Conservation (phyloP, 192 early-diverging fungal genomes). For the Backusella psychrophila region DNA sequence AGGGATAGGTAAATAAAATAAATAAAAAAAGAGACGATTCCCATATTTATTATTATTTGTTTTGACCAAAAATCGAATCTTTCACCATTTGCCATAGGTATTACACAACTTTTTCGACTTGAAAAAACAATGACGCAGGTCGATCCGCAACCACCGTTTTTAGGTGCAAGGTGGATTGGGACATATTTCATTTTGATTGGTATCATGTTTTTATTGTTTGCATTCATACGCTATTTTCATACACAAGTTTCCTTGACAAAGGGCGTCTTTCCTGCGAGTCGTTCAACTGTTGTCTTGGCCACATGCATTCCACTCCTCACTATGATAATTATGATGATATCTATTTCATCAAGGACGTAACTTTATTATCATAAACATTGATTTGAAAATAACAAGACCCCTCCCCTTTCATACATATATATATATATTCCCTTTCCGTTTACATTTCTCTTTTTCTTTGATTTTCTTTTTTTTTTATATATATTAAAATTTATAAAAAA, state of each 20-base stretch:
- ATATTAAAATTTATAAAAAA: background rate
- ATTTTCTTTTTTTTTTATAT: background rate
- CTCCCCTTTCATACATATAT: background rate
- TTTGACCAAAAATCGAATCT: background rate
- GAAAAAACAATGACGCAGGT: conserved; percentile 10
- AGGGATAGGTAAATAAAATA: conserved; percentile 50
- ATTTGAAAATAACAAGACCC: background rate
- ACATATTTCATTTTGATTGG: conserved; percentile 60
- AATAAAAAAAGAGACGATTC: background rate
- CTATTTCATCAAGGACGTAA: background rate
- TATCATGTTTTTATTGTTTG: conserved; percentile 63
- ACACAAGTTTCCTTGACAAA: conserved; percentile 63
- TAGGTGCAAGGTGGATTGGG: conserved; percentile 51
- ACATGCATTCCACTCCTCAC: conserved; percentile 33
- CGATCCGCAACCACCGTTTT: background rate
- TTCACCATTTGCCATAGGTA: conserved; percentile 14
- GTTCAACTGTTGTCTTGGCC: conserved; percentile 48
- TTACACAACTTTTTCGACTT: conserved; percentile 34
- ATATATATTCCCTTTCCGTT: background rate
- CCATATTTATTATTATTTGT: background rate
- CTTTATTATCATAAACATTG: background rate
- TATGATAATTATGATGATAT: conserved; percentile 38
- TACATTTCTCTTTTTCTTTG: background rate
- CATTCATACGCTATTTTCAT: conserved; percentile 66
- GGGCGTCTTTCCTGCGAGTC: conserved; percentile 71